phyloP scores from a whole-genome alignment of 2,329 filamentous ascomycete species.

The Aurifilum marmelostoma region DNA sequence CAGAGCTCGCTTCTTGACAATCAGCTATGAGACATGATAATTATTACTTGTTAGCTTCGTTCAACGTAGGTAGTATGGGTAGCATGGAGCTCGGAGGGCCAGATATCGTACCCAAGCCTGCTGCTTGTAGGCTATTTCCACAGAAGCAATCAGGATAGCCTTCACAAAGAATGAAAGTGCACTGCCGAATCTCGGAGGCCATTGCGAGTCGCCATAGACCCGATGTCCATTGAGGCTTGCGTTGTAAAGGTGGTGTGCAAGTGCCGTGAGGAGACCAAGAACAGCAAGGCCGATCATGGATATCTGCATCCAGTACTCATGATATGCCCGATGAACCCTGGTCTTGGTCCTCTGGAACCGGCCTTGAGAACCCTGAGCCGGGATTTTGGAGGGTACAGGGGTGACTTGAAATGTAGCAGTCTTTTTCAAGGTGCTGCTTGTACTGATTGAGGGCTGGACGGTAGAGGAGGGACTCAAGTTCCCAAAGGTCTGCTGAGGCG shows the following conservation, averaged over 20 bases:
- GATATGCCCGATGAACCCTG: background rate
- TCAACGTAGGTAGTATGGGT: background rate
- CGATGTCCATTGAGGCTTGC: constrained; percentile 20
- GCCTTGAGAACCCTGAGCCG: background rate
- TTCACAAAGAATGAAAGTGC: constrained; percentile 30
- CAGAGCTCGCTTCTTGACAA: constrained; percentile 23
- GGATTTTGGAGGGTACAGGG: background rate
- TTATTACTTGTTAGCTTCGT: background rate
- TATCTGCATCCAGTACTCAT: constrained; percentile 11
- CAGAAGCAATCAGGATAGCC: constrained; percentile 20
- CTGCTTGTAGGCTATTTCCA: constrained; percentile 30
- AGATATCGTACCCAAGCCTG: constrained; percentile 26
- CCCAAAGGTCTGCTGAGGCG: background rate
- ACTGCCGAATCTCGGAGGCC: constrained; percentile 28
- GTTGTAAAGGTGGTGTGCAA: constrained; percentile 29
- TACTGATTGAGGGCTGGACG: background rate
- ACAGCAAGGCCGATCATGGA: constrained; percentile 26
- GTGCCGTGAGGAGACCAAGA: constrained; percentile 21
- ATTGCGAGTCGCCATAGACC: constrained; percentile 22
- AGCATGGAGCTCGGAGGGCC: too few relatives aligned
- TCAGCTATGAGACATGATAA: constrained; percentile 22
- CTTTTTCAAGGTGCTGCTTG: constrained; percentile 6
- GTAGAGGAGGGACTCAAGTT: constrained; percentile 14
- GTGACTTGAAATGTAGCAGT: background rate
- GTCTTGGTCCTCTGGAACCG: background rate